Evolutionary conservation across 2,329 filamentous ascomycete species (phyloP).

Genomic region (Alternaria brassicae): DNA sequence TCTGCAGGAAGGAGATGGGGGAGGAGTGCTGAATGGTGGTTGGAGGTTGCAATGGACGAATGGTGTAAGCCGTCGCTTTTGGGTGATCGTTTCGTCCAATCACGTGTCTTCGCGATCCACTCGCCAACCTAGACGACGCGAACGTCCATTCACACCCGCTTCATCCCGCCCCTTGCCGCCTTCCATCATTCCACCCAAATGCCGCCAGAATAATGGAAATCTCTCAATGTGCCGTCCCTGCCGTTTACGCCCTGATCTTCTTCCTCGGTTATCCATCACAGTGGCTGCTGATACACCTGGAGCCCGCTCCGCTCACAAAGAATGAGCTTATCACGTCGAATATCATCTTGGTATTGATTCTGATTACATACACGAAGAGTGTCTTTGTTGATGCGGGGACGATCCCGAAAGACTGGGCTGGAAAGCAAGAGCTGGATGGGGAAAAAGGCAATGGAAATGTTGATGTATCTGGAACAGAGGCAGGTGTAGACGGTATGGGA

Average conservation of each 20-base stretch:
- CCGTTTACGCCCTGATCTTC: slow-evolving; percentile 68
- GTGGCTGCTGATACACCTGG: slow-evolving; percentile 67
- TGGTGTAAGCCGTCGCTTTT: slow-evolving; percentile 1
- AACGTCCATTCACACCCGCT: slow-evolving; percentile 1
- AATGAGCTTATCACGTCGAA: slow-evolving; percentile 71
- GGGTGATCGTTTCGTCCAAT: slow-evolving; percentile 17
- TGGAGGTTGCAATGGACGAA: neutral
- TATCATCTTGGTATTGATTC: slow-evolving; percentile 66
- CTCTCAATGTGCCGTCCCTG: slow-evolving; percentile 68
- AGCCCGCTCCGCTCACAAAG: slow-evolving; percentile 65
- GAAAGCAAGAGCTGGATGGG: slow-evolving; percentile 12
- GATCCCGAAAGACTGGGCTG: slow-evolving; percentile 52
- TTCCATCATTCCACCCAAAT: neutral
- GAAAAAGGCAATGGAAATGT: neutral
- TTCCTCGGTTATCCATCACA: slow-evolving; percentile 78
- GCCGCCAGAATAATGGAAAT: slow-evolving; percentile 36
- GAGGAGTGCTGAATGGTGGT: neutral
- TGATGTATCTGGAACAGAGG: neutral
- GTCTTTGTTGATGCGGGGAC: slow-evolving; percentile 66
- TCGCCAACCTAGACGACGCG: neutral
- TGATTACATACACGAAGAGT: slow-evolving; percentile 73
- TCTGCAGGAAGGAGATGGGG: neutral
- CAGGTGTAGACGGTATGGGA: slow-evolving; percentile 2
- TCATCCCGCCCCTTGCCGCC: neutral
- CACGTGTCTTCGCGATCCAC: slow-evolving; percentile 33